Evolutionary conservation across 352 stramenopile genomes (phyloP).

Genomic region (Paralagenidium karlingii): DNA sequence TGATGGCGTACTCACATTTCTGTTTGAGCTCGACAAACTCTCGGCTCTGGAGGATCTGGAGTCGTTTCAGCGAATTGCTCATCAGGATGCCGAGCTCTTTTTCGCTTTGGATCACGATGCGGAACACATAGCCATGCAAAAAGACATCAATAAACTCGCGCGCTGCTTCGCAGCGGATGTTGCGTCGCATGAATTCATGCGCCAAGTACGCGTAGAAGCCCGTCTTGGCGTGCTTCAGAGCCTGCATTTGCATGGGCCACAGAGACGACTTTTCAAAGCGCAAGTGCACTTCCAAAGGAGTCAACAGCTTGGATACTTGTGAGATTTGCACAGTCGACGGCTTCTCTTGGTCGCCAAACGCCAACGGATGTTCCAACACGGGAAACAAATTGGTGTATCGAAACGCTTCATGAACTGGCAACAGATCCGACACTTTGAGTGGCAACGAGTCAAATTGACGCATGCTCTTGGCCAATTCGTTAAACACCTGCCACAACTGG

Average conservation of each 20-base stretch:
- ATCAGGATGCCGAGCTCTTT: constrained; percentile 57
- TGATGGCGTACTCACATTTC: constrained; percentile 40
- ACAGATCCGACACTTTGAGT: constrained; percentile 74
- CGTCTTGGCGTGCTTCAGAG: constrained; percentile 71
- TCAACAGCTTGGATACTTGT: constrained; percentile 61
- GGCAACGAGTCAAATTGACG: constrained; percentile 69
- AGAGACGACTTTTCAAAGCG: constrained; percentile 78
- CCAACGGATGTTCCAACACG: constrained; percentile 72
- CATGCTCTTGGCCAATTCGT: constrained; percentile 63
- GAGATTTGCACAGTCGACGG: constrained; percentile 30
- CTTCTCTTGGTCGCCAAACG: constrained; percentile 62
- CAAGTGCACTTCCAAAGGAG: constrained; percentile 56
- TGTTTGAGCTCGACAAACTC: constrained; percentile 53
- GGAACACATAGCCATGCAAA: constrained; percentile 70
- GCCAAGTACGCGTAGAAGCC: constrained; percentile 85
- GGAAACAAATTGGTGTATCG: constrained; percentile 81
- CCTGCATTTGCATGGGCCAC: constrained; percentile 75
- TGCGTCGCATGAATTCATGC: constrained; percentile 47
- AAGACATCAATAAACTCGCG: constrained; percentile 73
- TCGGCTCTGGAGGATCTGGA: constrained; percentile 40
- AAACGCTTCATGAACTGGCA: constrained; percentile 67
- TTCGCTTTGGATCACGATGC: constrained; percentile 65
- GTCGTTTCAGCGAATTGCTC: constrained; percentile 32
- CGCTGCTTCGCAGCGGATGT: constrained; percentile 60
- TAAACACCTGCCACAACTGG: constrained; percentile 71